Evolutionary conservation across 2,329 filamentous ascomycete genomes (phyloP), one percentile per base, ranked within the genome.

Genomic region (Sporothrix brasiliensis): DNA sequence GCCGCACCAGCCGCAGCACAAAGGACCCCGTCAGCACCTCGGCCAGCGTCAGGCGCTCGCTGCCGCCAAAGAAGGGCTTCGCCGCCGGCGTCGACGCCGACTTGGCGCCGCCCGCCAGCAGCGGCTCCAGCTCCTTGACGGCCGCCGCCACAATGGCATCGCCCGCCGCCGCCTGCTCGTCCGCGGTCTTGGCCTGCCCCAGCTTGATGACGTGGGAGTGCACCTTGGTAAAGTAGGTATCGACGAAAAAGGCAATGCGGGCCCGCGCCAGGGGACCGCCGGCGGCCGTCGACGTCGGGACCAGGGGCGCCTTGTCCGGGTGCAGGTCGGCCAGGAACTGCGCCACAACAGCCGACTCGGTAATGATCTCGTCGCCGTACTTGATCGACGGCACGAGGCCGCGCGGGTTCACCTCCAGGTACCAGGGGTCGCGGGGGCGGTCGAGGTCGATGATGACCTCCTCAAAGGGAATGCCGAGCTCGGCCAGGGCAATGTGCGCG

Each of bases 341-440:
- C 1, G 88, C 79, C n/a, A 94, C 88, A 73, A 94, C 86, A 73
- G 82, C 88, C 2, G 90, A 92, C 78, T 95, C 92, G 68, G 86
- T 88, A 76, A 95, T 83, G 77, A 92, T 89, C 73, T 91, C 84
- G 72, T 83, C 84, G 73, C 88, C 84, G 82, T 91, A 90, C 30
- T 86, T 85, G 70, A 95, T 80, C 0, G 88, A 81, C 0, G 92
- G 92, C 4, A 95, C 91, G 3, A 93, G 86, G 16, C 92, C 92
- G 70, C 91, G 88, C 74, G 92, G 91, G 81, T 94, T 94, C 77
- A 95, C 81, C 67, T 89, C 83, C 10, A 95, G 85, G 77, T 94
- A 95, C 83, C 89, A 92, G 50, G 86, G 82, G 39, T 90, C 88
- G 11, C 92, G 88, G 0, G 92, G 92, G 11, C 80, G 85, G 74